Conservation (phyloP, 768 basidiomycete species). For the Cubamyces lactineus region DNA sequence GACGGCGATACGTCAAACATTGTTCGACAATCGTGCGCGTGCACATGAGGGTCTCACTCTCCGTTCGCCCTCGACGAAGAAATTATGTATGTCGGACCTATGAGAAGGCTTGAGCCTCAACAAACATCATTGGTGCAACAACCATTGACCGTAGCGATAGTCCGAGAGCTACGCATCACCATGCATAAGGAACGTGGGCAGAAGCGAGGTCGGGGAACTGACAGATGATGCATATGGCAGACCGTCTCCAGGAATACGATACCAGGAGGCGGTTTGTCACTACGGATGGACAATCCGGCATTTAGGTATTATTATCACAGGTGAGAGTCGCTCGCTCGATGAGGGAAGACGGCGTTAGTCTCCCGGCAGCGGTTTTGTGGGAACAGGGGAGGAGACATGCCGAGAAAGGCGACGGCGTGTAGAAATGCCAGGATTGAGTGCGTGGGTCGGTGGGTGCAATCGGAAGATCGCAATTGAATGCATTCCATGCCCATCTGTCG, state of each 20-base stretch:
- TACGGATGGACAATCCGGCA: constrained; percentile 2
- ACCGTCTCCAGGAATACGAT: not conserved
- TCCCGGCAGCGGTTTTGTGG: constrained; percentile 15
- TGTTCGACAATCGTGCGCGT: too few species aligned
- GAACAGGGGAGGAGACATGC: constrained; percentile 1
- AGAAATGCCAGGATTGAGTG: constrained; percentile 5
- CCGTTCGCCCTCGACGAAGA: too few species aligned
- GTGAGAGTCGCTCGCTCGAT: constrained; percentile 9
- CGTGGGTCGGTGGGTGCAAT: constrained; percentile 13
- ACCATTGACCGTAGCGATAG: too few species aligned
- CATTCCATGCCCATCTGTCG: constrained; percentile 8
- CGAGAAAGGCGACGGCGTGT: constrained; percentile 23
- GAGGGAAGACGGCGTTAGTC: constrained; percentile 10
- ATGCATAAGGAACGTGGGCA: too few species aligned
- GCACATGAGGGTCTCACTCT: too few species aligned
- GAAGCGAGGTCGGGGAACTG: too few species aligned
- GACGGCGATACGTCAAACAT: too few species aligned
- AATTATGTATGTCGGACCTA: too few species aligned
- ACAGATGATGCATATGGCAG: constrained; percentile 1
- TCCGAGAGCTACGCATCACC: too few species aligned
- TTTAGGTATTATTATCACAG: constrained; percentile 16
- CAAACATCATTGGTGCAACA: too few species aligned
- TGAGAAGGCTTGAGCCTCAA: too few species aligned
- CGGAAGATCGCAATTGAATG: constrained; percentile 21
- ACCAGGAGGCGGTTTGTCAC: not conserved